These are phyloP conservation scores for Leptosphaerulina australis DNA, from an alignment of 2,329 filamentous ascomycete species.

Conservation along the genomic window DNA sequence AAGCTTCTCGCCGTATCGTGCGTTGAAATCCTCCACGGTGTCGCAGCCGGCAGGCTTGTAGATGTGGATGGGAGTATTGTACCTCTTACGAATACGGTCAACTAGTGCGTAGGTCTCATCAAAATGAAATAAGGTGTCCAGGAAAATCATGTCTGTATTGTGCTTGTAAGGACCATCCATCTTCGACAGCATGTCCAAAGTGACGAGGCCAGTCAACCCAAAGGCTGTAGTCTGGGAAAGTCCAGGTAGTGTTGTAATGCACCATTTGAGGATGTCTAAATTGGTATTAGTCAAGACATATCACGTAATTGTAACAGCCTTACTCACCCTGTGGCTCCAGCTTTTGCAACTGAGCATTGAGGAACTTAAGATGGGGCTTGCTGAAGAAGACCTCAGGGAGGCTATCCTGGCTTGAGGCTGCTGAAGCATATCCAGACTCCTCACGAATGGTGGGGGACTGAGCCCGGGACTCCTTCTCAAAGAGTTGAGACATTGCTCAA, in stretches of 20 bases:
- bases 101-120: constrained; percentile 58
- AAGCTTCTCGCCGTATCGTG: constrained; percentile 78
- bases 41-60: constrained; percentile 83
- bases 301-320: not conserved
- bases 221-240: constrained; percentile 67
- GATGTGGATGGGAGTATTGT: constrained; percentile 81
- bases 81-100: constrained; percentile 73
- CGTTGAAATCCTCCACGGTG: constrained; percentile 77
- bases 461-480: constrained; percentile 34
- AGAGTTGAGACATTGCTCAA: constrained; percentile 31
- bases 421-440: constrained; percentile 87
- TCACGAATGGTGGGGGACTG: constrained; percentile 46
- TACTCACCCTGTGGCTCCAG: constrained; percentile 76
- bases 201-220: constrained; percentile 58
- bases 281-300: constrained; percentile 32
- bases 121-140: constrained; percentile 62
- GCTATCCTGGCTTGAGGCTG: constrained; percentile 64
- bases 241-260: constrained; percentile 85
- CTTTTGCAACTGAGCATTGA: constrained; percentile 87
- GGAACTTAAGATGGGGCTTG: constrained; percentile 82
- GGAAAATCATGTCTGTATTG: constrained; percentile 59
- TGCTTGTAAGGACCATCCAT: constrained; percentile 66
- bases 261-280: constrained; percentile 86
- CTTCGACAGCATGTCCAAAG: constrained; percentile 73
- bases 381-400: constrained; percentile 85